Percentiles rank a stretch among this genome's conserved stretches.
phyloP scores from a whole-genome alignment of 192 early-diverging fungal species.

The Coemansia interrupta region DNA sequence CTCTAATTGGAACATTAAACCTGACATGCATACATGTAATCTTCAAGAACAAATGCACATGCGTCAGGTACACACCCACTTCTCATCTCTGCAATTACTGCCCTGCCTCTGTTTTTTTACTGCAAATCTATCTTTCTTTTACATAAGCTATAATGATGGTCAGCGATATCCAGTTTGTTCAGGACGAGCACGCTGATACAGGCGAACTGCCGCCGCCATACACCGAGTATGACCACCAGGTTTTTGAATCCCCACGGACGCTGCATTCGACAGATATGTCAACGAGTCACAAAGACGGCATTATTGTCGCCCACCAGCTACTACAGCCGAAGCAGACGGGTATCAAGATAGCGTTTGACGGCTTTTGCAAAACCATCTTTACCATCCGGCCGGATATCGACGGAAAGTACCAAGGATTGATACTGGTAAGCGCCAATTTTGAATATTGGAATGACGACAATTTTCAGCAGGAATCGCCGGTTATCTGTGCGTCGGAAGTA shows the following conservation, averaged over 20 bases:
- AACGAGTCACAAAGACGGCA: too few relatives aligned
- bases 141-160: neutral
- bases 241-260: neutral
- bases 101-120: neutral
- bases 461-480: too few relatives aligned
- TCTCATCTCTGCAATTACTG: too few relatives aligned
- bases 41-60: too few relatives aligned
- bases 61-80: too few relatives aligned
- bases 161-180: neutral
- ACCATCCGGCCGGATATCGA: neutral
- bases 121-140: neutral
- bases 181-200: neutral
- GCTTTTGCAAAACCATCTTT: neutral
- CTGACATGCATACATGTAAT: too few relatives aligned
- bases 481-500: too few relatives aligned
- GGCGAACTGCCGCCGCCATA: slow-evolving; percentile 6
- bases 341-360: neutral
- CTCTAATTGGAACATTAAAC: too few relatives aligned
- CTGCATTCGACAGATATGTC: slow-evolving; percentile 1
- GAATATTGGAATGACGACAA: neutral
- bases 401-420: neutral
- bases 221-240: neutral
- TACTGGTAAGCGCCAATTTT: neutral
- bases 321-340: neutral
- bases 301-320: neutral